phyloP scores from a whole-genome alignment of 148 eudicot genomes.

The Fagopyrum esculentum region DNA sequence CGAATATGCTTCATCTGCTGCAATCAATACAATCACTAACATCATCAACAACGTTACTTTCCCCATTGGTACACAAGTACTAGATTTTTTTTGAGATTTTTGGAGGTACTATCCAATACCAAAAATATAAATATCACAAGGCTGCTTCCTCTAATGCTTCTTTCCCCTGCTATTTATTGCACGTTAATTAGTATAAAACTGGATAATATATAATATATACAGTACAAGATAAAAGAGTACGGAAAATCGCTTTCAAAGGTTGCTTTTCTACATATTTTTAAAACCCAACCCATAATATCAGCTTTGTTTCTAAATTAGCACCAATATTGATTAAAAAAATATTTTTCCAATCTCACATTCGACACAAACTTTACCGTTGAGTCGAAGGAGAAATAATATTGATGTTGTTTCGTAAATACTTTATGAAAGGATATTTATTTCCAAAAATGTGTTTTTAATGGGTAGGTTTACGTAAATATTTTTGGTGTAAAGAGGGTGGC shows the following conservation, averaged over 20 bases:
- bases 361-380: background rate
- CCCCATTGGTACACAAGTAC: background rate
- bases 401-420: too few species aligned
- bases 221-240: background rate
- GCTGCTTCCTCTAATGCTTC: background rate
- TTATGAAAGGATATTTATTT: too few species aligned
- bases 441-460: too few species aligned
- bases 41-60: background rate
- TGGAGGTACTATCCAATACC: background rate
- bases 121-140: background rate
- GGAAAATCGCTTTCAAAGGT: background rate
- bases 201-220: background rate
- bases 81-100: background rate
- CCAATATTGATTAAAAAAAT: background rate
- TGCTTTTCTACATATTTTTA: background rate
- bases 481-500: too few species aligned
- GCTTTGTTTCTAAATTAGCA: background rate
- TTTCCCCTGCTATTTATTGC: too few species aligned
- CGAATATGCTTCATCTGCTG: background rate
- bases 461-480: too few species aligned
- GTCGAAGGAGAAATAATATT: too few species aligned
- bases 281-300: too few species aligned
- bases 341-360: background rate
- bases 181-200: too few species aligned
- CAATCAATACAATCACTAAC: background rate